Evolutionary conservation across 345 rosid species (phyloP).

Genomic region (thale cress (Arabidopsis thaliana)): TAIR10.1 NC_003074.8:7463001-7463500

Average conservation of each 20-base stretch:
- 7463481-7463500: background rate
- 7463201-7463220: constrained; percentile 32
- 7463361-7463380: background rate
- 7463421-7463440: background rate
- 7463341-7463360: background rate
- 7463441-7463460: background rate
- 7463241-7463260: constrained; percentile 40
- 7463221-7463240: background rate
- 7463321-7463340: constrained; percentile 6
- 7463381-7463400: background rate
- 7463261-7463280: constrained; percentile 33
- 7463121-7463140: constrained; percentile 4
- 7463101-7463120: constrained; percentile 14
- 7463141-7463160: background rate
- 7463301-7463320: no score
- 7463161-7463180: constrained; percentile 15
- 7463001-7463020: background rate
- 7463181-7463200: constrained; percentile 27
- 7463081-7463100: background rate
- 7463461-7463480: constrained; percentile 22
- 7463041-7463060: background rate
- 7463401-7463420: constrained; percentile 1
- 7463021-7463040: constrained; percentile 1
- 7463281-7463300: background rate
- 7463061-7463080: constrained; percentile 30